Percentiles rank a stretch among this genome's conserved stretches.
phyloP scores from a whole-genome alignment of 2,329 filamentous ascomycete species.

The Xylariaceae sp. region DNA sequence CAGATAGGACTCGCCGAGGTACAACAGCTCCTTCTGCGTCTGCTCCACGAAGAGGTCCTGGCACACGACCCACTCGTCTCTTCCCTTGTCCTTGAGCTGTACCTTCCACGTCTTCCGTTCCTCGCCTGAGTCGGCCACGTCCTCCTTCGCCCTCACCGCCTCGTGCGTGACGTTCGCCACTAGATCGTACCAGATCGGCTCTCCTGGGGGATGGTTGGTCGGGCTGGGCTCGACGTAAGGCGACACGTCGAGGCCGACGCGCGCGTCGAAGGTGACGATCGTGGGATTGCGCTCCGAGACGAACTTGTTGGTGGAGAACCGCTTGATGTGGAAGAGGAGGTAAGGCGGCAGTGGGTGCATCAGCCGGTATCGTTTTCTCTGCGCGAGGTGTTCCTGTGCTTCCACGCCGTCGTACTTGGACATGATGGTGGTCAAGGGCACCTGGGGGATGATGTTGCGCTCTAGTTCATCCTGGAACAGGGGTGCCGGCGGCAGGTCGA shows the following conservation, averaged over 20 bases:
- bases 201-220: constrained; percentile 66
- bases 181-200: constrained; percentile 92
- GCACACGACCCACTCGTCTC: constrained; percentile 87
- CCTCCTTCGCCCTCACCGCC: constrained; percentile 75
- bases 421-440: constrained; percentile 80
- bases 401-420: constrained; percentile 90
- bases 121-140: constrained; percentile 88
- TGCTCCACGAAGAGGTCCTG: constrained; percentile 94
- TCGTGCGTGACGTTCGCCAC: constrained; percentile 93
- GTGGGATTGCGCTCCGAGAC: constrained; percentile 95
- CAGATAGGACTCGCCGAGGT: constrained; percentile 90
- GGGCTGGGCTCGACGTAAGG: constrained; percentile 92
- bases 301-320: constrained; percentile 96
- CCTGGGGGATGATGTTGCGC: constrained; percentile 94
- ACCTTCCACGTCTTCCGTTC: constrained; percentile 91
- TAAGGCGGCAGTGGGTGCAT: constrained; percentile 90
- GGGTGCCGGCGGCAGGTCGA: constrained; percentile 88
- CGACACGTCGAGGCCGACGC: constrained; percentile 77
- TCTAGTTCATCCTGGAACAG: constrained; percentile 95
- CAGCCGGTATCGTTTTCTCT: constrained; percentile 85
- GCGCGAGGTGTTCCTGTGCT: constrained; percentile 85
- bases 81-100: constrained; percentile 79
- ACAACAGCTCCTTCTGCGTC: constrained; percentile 85
- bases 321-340: constrained; percentile 93
- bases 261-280: constrained; percentile 92